Base-by-base conservation (phyloP, 345 rosid genomes). In the Eucalyptus brandiana region DNA sequence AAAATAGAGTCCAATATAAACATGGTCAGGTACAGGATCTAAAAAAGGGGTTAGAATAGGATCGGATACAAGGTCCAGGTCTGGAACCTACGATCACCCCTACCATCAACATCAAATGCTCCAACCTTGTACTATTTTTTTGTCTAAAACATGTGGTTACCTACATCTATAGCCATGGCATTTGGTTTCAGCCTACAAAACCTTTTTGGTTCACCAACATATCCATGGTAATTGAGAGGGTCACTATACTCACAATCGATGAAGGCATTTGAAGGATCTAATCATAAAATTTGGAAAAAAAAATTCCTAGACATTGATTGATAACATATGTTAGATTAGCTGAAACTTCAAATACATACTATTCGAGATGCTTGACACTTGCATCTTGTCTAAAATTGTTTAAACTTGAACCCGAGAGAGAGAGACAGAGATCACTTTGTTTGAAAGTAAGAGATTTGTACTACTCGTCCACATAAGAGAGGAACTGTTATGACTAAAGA, bases 11-110 rank as follows among this genome's bases (percentile, higher is more conserved):
- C 26, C 58, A 53, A 19, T 53, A 10, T 53, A 0, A 19, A 53
- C 11, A 53, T 53, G 1, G 24, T 7, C 0, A 53, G 0, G 2
- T 53, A 8, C 5, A 53, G 0, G 2, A 53, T 53, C 58, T 1
- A 53, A 53, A 21, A 53, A 53, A 8, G 5, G 58, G 58, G 2
- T 21, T 8, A 8, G 26, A 53, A 53, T 0, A 21, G 0, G 1
- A 53, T 3, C 1, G 19, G 8, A 17, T 51, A 17, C 21, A 51
- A 51, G 8, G 9, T 51, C 9, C 0, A 17, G 4, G 0, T 51
- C 0, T 51, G 54, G 21, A 51, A 53, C 58, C 24, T 19, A 53
- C 0, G 0, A 53, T 53, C 0, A 53, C 26, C 58, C 26, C 11
- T 21, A 53, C 72, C 37, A 30, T 65, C 19, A 67, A 13, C 40